Conservation (phyloP, 805 yeast species). For the Teunomyces panamensis region DNA sequence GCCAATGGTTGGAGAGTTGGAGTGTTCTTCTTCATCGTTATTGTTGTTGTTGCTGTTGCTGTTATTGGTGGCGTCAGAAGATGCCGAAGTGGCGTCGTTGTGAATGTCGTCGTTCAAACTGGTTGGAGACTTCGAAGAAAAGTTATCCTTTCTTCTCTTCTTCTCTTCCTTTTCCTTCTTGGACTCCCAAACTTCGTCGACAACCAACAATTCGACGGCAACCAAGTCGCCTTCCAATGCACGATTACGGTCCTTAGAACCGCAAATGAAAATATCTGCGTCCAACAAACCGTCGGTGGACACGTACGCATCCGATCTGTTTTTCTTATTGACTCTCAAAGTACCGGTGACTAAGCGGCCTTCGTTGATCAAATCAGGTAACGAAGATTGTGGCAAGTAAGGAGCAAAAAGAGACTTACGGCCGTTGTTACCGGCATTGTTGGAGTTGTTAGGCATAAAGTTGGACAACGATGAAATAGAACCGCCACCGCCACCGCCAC, state of each 20-base stretch:
- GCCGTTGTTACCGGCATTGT: slow-evolving; percentile 26
- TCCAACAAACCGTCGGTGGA: slow-evolving; percentile 93
- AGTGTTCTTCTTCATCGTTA: slow-evolving; percentile 29
- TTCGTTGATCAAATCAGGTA: slow-evolving; percentile 84
- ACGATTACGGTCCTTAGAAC: slow-evolving; percentile 96
- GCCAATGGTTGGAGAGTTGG: slow-evolving; percentile 31
- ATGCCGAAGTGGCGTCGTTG: slow-evolving; percentile 71
- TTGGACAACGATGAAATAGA: slow-evolving; percentile 50
- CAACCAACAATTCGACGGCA: slow-evolving; percentile 90
- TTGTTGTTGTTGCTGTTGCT: slow-evolving; percentile 18
- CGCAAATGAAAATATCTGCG: slow-evolving; percentile 96
- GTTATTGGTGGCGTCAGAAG: slow-evolving; percentile 23
- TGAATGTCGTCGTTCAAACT: slow-evolving; percentile 66
- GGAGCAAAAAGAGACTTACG: slow-evolving; percentile 92
- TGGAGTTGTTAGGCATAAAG: slow-evolving; percentile 28
- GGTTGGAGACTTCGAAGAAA: slow-evolving; percentile 32
- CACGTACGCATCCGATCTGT: slow-evolving; percentile 97
- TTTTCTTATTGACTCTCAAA: slow-evolving; percentile 90
- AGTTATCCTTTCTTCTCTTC: slow-evolving; percentile 78
- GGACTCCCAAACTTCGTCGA: slow-evolving; percentile 97
- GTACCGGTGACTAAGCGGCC: slow-evolving; percentile 92
- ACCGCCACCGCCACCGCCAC: slow-evolving; percentile 52
- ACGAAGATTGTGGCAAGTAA: slow-evolving; percentile 86
- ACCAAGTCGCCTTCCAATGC: slow-evolving; percentile 96
- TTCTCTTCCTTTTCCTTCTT: slow-evolving; percentile 97